Percentiles rank a stretch among this genome's conserved stretches.
Evolutionary conservation across 306 rosid genomes (phyloP).

Genomic region (Rosa chinensis): DNA sequence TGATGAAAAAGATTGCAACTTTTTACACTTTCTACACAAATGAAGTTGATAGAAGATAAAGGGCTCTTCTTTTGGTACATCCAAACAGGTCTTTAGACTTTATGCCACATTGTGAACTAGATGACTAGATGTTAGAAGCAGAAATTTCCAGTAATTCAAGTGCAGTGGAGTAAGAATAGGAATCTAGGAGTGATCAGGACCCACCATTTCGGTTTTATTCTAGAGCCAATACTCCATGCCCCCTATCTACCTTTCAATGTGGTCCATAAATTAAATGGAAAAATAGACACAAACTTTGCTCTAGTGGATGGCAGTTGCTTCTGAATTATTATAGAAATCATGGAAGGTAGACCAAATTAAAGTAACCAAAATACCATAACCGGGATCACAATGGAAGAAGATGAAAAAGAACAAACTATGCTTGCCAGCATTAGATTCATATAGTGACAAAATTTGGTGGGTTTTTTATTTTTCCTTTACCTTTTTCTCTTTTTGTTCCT

Average conservation of each 20-base stretch:
- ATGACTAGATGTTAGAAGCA: not conserved
- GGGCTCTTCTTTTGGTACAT: not conserved
- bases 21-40: not conserved
- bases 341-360: constrained; percentile 23
- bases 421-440: constrained; percentile 31
- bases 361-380: constrained; percentile 21
- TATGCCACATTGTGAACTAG: not conserved
- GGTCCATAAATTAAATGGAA: constrained; percentile 22
- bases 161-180: not conserved
- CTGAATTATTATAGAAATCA: constrained; percentile 25
- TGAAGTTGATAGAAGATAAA: not conserved
- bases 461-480: not conserved
- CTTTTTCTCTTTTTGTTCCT: not conserved
- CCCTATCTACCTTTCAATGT: constrained; percentile 20
- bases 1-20: not conserved
- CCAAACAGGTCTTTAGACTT: not conserved
- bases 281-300: not conserved
- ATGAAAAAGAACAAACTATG: constrained; percentile 20
- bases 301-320: not conserved
- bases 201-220: constrained; percentile 5
- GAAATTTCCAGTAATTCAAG: not conserved
- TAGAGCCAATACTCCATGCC: constrained; percentile 9
- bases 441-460: constrained; percentile 27
- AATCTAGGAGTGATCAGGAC: constrained; percentile 13
- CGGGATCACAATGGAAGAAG: constrained; percentile 24